These are phyloP conservation scores for Gloeopeniophorella convolvens DNA, from an alignment of 768 basidiomycete species.

Conservation along the genomic window DNA sequence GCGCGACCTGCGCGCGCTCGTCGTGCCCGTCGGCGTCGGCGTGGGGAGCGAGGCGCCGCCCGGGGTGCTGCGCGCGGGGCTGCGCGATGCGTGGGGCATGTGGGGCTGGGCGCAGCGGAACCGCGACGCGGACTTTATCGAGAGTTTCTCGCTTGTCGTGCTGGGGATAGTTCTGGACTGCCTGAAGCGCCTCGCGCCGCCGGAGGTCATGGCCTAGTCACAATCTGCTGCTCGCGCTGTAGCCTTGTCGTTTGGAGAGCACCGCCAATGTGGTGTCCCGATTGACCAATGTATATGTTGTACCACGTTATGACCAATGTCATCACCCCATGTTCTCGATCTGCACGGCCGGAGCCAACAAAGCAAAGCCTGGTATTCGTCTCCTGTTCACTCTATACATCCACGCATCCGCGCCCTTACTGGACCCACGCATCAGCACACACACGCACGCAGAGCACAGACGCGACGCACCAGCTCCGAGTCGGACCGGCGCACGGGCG, in stretches of 20 bases:
- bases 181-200: neutral
- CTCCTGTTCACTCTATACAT: neutral
- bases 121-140: constrained; percentile 25
- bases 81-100: constrained; percentile 55
- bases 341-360: neutral
- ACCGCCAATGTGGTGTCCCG: no score
- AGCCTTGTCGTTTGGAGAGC: no score
- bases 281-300: no score
- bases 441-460: no score
- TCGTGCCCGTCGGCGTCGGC: constrained; percentile 10
- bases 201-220: no score
- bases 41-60: neutral
- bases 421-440: no score
- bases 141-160: constrained; percentile 65
- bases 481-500: constrained; percentile 14
- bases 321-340: no score
- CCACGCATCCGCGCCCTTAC: no score
- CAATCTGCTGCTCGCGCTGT: no score
- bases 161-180: constrained; percentile 30
- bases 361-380: neutral
- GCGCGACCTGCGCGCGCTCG: constrained; percentile 38
- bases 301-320: no score
- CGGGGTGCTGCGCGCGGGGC: constrained; percentile 28
- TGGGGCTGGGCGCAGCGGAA: constrained; percentile 52
- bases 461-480: constrained; percentile 4